Base-by-base conservation (phyloP, 352 stramenopile species). In the Globisporangium takayamanum region DNA sequence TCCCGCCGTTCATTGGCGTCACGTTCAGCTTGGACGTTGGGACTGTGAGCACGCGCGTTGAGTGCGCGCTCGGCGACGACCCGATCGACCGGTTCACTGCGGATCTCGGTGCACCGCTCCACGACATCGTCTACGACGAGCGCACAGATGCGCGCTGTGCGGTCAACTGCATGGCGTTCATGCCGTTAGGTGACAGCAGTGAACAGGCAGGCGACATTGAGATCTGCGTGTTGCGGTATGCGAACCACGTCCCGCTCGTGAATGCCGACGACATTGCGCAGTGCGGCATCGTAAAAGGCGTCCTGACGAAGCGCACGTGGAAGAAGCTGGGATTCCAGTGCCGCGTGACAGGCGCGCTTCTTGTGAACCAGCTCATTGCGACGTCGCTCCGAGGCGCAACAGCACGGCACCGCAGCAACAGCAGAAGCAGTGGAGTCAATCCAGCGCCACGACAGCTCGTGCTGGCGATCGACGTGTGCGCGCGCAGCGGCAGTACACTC, bases 191-290 rank as follows among this genome's bases (percentile, higher is more conserved):
- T 5, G 60, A 66, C 0, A 60, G 72, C 44, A 56, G 56, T 11
- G 54, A 60, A 10, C 46, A 28, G 8, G 52, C 15, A 10, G 46
- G 50, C 28, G 55, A 67, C 15, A 72, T 94, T 10, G 67, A 87
- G 15, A 74, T 92, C 48, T 80, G 77, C 37, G 44, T 94, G 30
- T 59, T 91, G 20, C 81, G 84, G 12, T 94, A 81, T 39, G 78
- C 72, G 41, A 94, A 94, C 30, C 81, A 94, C 59, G 66, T 84
- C 1, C 84, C 84, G 7, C 54, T 94, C 15, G 48, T 92, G 52
- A 85, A 75, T 45, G 53, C 62, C 3, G 78, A 87, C 10, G 79
- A 89, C 46, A 67, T 91, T 5, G 76, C 70, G 57, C 52, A 78
- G 8, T 90, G 81, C 49, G 72, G 76, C 0, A 76, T 87, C 16